A percentile compares a stretch with the other conserved stretches of the same genome.
phyloP scores from a whole-genome alignment of 129 eudicot genomes.

The Glebionis coronaria region DNA sequence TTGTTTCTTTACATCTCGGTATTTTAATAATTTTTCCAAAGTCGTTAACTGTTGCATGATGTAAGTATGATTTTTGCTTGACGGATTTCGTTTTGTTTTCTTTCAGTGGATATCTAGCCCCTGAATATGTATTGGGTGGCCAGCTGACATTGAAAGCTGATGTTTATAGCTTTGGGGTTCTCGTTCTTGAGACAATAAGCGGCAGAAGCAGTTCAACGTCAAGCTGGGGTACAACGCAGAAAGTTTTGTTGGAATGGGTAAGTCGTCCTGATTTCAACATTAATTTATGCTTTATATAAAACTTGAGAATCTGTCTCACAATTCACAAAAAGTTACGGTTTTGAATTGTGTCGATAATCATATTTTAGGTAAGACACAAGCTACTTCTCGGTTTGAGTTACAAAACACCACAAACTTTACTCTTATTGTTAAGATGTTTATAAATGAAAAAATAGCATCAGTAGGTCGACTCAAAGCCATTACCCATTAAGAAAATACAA shows the following conservation, averaged over 20 bases:
- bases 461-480: too few relatives aligned
- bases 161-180: conserved; percentile 92
- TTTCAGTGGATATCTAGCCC: conserved; percentile 90
- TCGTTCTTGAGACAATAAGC: conserved; percentile 71
- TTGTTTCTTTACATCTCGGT: neutral
- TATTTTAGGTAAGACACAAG: too few relatives aligned
- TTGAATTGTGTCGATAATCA: too few relatives aligned
- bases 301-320: too few relatives aligned
- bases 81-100: conserved; percentile 11
- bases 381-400: too few relatives aligned
- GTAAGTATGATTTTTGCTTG: conserved; percentile 1
- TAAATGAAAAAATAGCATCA: too few relatives aligned
- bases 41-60: neutral
- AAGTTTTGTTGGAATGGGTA: conserved; percentile 79
- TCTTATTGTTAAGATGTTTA: too few relatives aligned
- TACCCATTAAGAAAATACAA: too few relatives aligned
- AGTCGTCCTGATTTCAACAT: conserved; percentile 18
- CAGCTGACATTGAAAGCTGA: conserved; percentile 86
- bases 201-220: conserved; percentile 62
- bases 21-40: neutral
- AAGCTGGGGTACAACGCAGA: conserved; percentile 52
- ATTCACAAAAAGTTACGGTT: too few relatives aligned
- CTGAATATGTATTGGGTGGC: conserved; percentile 87
- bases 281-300: neutral
- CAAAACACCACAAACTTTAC: too few relatives aligned